Evolutionary conservation across 495 filamentous ascomycete species (phyloP), one percentile per base, ranked within the genome.

Genomic region (Podospora tetraspora): DNA sequence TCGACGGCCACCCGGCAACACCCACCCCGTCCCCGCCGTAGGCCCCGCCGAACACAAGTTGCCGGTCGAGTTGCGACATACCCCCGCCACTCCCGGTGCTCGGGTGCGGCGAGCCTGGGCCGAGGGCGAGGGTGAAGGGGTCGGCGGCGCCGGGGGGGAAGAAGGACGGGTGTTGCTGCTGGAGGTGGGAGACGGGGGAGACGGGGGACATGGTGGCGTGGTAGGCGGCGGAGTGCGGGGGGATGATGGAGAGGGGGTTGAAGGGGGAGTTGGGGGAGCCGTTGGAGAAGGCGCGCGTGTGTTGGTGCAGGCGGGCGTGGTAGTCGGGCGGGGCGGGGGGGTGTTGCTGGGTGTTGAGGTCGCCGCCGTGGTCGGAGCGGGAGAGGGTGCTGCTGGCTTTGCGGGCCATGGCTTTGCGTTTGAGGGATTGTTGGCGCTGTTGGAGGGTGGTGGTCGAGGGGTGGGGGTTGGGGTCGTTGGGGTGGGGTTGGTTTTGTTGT

Each of bases 11-110:
- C 24, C 71, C 72, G 4, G 74, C 71, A 11, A 71, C 66, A 13
- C 67, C 65, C 23, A 70, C 86, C 16, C 83, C 82, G 22, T 68
- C 65, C n/a, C 71, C 86, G n/a, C 83, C 82, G 71, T 93, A 94
- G 1, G 90, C 90, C 67, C 89, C 89, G 70, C 89, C 89, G 70
- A 92, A 92, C 13, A 93, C 89, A 61, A 93, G 87, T 71, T 92
- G 91, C 0, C 90, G 85, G 73, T 93, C 91, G 11, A 93, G 84
- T 72, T 90, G 88, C 3, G 85, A 84, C 62, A 86, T 75, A 23
- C 76, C 77, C 52, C 84, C 32, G 75, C 58, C 68, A 0, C 73
- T 56, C 8, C 81, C 70, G 22, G 74, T 73, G 58, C 83, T 76
- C 1, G 81, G 69, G 59, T 83, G 79, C 64, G 63, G 43, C 5